Percentiles rank a stretch among this genome's conserved stretches.
phyloP scores from a whole-genome alignment of 768 basidiomycete genomes.

The Pleurotus platypus region DNA sequence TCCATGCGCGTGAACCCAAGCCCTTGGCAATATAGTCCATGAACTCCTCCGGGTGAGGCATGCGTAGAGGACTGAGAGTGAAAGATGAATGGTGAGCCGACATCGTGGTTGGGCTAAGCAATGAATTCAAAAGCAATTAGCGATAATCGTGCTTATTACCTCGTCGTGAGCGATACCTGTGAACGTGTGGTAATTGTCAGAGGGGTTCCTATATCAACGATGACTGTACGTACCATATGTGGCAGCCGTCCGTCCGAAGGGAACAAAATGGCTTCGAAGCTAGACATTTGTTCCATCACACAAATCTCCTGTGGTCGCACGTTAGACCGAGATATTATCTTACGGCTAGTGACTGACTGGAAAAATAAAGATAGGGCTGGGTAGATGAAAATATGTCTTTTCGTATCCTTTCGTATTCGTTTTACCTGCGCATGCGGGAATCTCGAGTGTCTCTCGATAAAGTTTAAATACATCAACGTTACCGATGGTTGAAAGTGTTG shows the following conservation, averaged over 20 bases:
- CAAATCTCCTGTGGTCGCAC: not conserved
- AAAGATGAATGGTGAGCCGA: slow-evolving; percentile 41
- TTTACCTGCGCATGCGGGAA: slow-evolving; percentile 15
- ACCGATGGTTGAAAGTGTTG: too few species aligned
- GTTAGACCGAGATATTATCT: not conserved
- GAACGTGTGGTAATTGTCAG: too few species aligned
- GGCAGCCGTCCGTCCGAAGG: too few species aligned
- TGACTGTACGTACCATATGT: too few species aligned
- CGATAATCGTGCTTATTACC: too few species aligned
- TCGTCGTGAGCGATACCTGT: too few species aligned
- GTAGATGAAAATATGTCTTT: slow-evolving; percentile 12
- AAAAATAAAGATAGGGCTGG: slow-evolving; percentile 7
- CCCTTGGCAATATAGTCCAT: slow-evolving; percentile 82
- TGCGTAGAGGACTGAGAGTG: slow-evolving; percentile 45
- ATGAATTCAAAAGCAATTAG: too few species aligned
- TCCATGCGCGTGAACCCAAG: slow-evolving; percentile 64
- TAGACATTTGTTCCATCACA: too few species aligned
- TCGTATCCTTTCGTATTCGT: slow-evolving; percentile 13
- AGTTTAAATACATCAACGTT: slow-evolving; percentile 10
- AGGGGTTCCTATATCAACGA: too few species aligned
- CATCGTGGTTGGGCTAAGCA: slow-evolving; percentile 24
- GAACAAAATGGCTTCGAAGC: too few species aligned
- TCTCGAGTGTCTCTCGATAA: slow-evolving; percentile 1
- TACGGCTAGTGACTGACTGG: slow-evolving; percentile 2
- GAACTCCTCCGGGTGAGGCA: slow-evolving; percentile 80